phyloP scores from a whole-genome alignment of 2,329 filamentous ascomycete species.

The Fusarium buharicum region DNA sequence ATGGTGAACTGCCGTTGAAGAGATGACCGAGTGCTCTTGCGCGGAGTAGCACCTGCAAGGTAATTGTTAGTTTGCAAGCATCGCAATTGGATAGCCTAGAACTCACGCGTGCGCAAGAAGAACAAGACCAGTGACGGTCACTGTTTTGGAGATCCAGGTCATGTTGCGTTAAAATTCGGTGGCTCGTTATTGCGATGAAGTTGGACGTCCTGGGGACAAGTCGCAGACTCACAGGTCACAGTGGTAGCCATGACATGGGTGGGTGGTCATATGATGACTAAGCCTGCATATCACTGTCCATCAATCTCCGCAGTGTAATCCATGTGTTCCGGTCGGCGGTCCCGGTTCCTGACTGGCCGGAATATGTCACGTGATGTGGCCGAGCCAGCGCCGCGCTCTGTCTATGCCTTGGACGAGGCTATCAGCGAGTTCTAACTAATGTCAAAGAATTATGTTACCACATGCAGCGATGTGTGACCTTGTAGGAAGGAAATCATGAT shows the following conservation, averaged over 20 bases:
- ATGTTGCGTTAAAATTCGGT: conserved; percentile 56
- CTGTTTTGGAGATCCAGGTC: conserved; percentile 75
- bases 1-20: conserved; percentile 63
- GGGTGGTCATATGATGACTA: conserved; percentile 41
- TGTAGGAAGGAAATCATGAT: too few species aligned
- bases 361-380: too few species aligned
- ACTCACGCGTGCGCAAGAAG: conserved; percentile 88
- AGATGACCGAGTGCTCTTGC: conserved; percentile 86
- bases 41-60: conserved; percentile 87
- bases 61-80: conserved; percentile 29
- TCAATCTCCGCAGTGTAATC: background rate
- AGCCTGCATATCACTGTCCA: conserved; percentile 16
- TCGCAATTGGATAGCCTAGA: background rate
- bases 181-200: conserved; percentile 13
- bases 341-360: too few species aligned
- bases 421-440: too few species aligned
- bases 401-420: too few species aligned
- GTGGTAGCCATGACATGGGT: conserved; percentile 17
- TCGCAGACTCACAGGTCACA: conserved; percentile 34
- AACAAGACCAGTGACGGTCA: conserved; percentile 79
- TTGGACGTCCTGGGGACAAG: conserved; percentile 36
- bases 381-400: too few species aligned
- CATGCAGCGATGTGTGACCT: too few species aligned
- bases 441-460: too few species aligned
- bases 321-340: too few species aligned